A percentile compares a stretch with the other conserved stretches of the same genome.
These are phyloP conservation scores for Colletotrichum sp. DNA, from an alignment of 2,329 filamentous ascomycete species.

Conservation along the genomic window DNA sequence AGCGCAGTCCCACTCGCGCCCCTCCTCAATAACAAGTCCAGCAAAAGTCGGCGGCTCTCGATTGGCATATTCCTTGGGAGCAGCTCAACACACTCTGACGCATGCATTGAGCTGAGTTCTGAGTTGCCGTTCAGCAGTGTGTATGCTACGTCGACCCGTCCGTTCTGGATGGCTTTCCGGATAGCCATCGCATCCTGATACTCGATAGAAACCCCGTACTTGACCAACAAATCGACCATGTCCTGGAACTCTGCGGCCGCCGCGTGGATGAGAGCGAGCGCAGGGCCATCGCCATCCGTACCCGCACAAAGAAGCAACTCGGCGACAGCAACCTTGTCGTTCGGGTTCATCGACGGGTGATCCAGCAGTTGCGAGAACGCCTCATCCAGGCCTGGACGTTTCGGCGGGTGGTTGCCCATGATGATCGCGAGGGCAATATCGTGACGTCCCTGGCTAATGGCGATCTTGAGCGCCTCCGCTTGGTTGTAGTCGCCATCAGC, in stretches of 20 bases:
- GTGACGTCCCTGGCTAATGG: conserved; percentile 51
- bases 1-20: conserved; percentile 54
- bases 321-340: conserved; percentile 55
- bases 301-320: conserved; percentile 65
- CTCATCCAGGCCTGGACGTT: conserved; percentile 50
- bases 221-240: conserved; percentile 58
- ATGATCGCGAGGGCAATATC: conserved; percentile 62
- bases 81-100: conserved; percentile 54
- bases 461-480: conserved; percentile 56
- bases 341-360: conserved; percentile 49
- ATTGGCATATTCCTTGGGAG: conserved; percentile 52
- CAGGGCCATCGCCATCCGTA: conserved; percentile 55
- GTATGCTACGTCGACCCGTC: conserved; percentile 50
- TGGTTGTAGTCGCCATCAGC: conserved; percentile 59
- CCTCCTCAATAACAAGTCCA: conserved; percentile 52
- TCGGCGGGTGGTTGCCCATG: conserved; percentile 57
- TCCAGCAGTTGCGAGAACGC: conserved; percentile 54
- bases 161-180: conserved; percentile 51
- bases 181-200: conserved; percentile 55
- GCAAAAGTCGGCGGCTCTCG: conserved; percentile 48
- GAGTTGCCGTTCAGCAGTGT: conserved; percentile 51
- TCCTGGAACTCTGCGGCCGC: conserved; percentile 56
- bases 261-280: conserved; percentile 52
- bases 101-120: conserved; percentile 45
- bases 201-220: conserved; percentile 59